Percentiles rank a stretch among this genome's conserved stretches.
Conservation (phyloP, 805 yeast species). For the Saccharomycopsis fibuligera region DNA sequence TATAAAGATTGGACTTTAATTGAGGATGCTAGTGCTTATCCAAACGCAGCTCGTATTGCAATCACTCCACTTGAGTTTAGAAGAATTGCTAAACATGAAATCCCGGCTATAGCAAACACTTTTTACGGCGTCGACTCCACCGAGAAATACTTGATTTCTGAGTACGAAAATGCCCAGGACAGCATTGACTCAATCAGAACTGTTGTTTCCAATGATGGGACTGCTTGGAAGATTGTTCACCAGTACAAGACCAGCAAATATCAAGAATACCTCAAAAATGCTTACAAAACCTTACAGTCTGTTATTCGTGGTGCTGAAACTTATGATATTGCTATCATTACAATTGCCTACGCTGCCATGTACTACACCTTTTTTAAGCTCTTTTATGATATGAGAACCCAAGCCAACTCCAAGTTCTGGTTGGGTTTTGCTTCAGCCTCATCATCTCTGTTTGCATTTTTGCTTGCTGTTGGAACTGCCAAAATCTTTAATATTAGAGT, state of each 20-base stretch:
- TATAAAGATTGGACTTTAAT: conserved; percentile 44
- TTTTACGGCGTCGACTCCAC: conserved; percentile 35
- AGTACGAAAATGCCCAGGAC: conserved; percentile 24
- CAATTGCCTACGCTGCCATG: conserved; percentile 83
- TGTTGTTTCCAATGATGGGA: conserved; percentile 34
- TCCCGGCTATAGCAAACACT: conserved; percentile 38
- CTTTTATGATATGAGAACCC: conserved; percentile 64
- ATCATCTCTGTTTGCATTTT: conserved; percentile 76
- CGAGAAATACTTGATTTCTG: conserved; percentile 38
- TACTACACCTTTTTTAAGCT: conserved; percentile 71
- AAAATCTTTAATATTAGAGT: conserved; percentile 52
- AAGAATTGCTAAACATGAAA: conserved; percentile 33
- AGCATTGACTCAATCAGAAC: conserved; percentile 23
- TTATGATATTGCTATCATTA: conserved; percentile 74
- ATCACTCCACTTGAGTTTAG: conserved; percentile 55
- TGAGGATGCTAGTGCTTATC: conserved; percentile 34
- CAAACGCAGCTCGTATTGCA: conserved; percentile 40
- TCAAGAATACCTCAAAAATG: conserved; percentile 42
- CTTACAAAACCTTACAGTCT: conserved; percentile 35
- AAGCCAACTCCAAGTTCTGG: conserved; percentile 82
- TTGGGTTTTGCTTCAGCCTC: conserved; percentile 72
- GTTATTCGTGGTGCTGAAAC: conserved; percentile 69
- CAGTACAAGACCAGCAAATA: conserved; percentile 50
- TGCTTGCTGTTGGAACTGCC: conserved; percentile 65
- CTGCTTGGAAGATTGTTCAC: conserved; percentile 52